Conservation (phyloP, 2,329 filamentous ascomycete genomes). For the Ophiostoma ulmi region DNA sequence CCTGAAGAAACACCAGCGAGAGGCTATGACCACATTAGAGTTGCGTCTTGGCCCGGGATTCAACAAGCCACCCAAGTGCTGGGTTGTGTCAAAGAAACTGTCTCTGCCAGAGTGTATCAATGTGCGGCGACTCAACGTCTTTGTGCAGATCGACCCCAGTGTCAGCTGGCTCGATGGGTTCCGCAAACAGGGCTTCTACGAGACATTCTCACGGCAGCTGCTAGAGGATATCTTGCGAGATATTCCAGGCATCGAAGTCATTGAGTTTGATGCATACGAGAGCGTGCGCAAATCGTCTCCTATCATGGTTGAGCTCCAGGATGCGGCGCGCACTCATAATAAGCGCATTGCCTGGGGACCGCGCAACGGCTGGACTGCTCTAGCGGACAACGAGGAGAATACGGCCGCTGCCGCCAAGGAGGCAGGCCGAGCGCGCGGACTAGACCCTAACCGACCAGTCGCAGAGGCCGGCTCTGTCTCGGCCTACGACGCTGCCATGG, state of each 20-base stretch:
- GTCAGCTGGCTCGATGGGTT: constrained; percentile 64
- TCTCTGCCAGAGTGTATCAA: constrained; percentile 58
- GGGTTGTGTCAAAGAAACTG: constrained; percentile 61
- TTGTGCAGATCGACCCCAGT: constrained; percentile 68
- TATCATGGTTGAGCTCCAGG: constrained; percentile 58
- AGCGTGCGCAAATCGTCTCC: constrained; percentile 60
- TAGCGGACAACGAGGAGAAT: constrained; percentile 19
- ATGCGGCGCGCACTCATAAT: constrained; percentile 44
- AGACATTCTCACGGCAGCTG: constrained; percentile 57
- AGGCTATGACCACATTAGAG: constrained; percentile 59
- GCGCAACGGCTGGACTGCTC: constrained; percentile 55
- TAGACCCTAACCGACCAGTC: not conserved
- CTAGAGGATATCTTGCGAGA: constrained; percentile 52
- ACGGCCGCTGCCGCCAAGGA: not conserved
- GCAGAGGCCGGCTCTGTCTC: not conserved
- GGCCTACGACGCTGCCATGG: constrained; percentile 11
- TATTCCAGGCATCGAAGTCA: constrained; percentile 50
- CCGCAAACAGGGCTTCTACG: constrained; percentile 64
- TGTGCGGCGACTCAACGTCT: constrained; percentile 58
- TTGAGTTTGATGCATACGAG: constrained; percentile 66
- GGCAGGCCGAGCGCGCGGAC: not conserved
- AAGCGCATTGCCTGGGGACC: constrained; percentile 62
- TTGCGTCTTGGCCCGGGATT: constrained; percentile 69
- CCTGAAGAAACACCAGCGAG: constrained; percentile 56
- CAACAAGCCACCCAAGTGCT: constrained; percentile 63